A percentile compares a stretch with the other conserved stretches of the same genome.
These are phyloP conservation scores for Xylaria bambusicola DNA, from an alignment of 495 filamentous ascomycete species.

Conservation along the genomic window DNA sequence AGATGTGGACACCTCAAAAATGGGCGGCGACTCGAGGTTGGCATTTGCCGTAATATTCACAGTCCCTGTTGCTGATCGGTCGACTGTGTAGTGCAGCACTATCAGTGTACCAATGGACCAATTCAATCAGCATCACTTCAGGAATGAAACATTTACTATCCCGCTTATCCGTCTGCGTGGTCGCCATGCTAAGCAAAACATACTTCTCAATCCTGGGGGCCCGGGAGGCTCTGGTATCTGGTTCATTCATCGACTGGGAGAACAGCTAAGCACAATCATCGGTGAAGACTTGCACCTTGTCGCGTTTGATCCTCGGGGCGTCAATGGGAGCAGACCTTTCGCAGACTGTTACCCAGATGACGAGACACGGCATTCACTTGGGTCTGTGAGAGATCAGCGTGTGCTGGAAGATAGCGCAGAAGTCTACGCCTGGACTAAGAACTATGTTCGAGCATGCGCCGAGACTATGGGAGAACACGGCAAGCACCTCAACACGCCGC, in stretches of 20 bases:
- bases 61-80: no score
- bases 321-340: constrained; percentile 41
- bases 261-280: constrained; percentile 36
- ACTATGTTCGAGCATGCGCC: constrained; percentile 39
- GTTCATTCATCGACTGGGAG: constrained; percentile 37
- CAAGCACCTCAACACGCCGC: constrained; percentile 48
- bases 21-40: constrained; percentile 37
- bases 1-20: constrained; percentile 36
- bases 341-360: constrained; percentile 42
- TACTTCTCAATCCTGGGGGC: constrained; percentile 50
- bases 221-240: constrained; percentile 45
- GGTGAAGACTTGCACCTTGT: constrained; percentile 49
- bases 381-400: constrained; percentile 29
- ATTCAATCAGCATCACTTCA: constrained; percentile 34
- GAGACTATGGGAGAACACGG: constrained; percentile 46
- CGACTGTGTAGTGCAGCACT: constrained; percentile 6
- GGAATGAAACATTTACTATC: constrained; percentile 40
- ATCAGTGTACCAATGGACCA: constrained; percentile 50
- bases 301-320: constrained; percentile 48
- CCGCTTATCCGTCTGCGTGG: constrained; percentile 46
- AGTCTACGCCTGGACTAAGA: constrained; percentile 41
- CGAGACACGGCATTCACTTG: constrained; percentile 27
- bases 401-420: constrained; percentile 40
- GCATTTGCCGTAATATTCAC: no score
- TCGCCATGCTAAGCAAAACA: constrained; percentile 40